Evolutionary conservation across 257 asterid genomes (phyloP).

Genomic region (Solanum sejunctum): DNA sequence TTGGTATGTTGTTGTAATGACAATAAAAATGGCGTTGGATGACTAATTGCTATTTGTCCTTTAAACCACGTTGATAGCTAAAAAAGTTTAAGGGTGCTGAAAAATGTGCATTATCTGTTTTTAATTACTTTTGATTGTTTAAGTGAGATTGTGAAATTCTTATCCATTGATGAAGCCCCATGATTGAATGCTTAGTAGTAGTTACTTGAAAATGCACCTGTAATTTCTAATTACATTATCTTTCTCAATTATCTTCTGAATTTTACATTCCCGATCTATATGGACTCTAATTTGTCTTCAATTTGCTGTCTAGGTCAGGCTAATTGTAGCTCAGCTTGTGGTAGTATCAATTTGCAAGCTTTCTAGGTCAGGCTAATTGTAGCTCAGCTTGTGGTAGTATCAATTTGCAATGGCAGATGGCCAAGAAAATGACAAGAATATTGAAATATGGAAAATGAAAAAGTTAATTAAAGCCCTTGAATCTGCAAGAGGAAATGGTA

Average conservation of each 20-base stretch:
- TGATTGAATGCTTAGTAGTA: background rate
- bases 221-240: background rate
- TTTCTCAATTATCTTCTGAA: background rate
- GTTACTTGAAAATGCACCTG: background rate
- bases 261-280: background rate
- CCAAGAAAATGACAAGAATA: conserved; percentile 1
- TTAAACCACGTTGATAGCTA: background rate
- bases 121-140: background rate
- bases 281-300: background rate
- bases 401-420: conserved; percentile 7
- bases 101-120: background rate
- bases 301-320: conserved; percentile 4
- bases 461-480: background rate
- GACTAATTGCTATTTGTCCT: background rate
- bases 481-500: conserved; percentile 7
- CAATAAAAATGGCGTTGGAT: background rate
- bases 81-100: background rate
- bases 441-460: conserved; percentile 4
- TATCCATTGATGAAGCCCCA: background rate
- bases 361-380: conserved; percentile 4
- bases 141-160: background rate
- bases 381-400: background rate
- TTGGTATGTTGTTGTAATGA: background rate
- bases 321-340: background rate
- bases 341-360: background rate